phyloP scores from a whole-genome alignment of 805 yeast species.

The Wickerhamiella musiphila region DNA sequence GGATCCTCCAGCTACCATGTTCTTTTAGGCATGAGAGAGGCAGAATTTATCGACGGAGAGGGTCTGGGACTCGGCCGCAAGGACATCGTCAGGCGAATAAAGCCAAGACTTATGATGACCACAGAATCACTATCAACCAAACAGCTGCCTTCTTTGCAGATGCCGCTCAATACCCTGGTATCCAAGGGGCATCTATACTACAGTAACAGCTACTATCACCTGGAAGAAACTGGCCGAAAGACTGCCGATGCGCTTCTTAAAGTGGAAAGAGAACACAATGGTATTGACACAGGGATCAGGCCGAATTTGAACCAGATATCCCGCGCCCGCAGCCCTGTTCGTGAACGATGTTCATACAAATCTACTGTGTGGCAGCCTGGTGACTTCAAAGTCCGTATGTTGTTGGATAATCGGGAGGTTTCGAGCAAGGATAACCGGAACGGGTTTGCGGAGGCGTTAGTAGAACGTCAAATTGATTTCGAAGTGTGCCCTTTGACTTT shows the following conservation, averaged over 20 bases:
- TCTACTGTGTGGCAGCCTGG: constrained; percentile 38
- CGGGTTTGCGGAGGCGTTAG: constrained; percentile 43
- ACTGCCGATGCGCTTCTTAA: constrained; percentile 40
- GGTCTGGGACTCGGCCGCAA: constrained; percentile 46
- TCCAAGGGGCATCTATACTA: constrained; percentile 42
- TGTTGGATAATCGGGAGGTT: constrained; percentile 73
- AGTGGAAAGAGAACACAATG: constrained; percentile 36
- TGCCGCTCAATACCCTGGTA: constrained; percentile 37
- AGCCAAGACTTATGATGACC: constrained; percentile 12
- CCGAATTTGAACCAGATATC: neutral
- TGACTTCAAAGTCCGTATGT: constrained; percentile 38
- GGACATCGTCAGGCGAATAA: constrained; percentile 28
- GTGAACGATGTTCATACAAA: constrained; percentile 2
- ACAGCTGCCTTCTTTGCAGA: constrained; percentile 9
- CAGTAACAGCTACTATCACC: constrained; percentile 25
- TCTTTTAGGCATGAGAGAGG: constrained; percentile 10
- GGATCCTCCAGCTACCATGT: constrained; percentile 13
- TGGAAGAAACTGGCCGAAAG: constrained; percentile 53
- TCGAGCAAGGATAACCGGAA: constrained; percentile 50
- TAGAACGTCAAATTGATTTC: constrained; percentile 30
- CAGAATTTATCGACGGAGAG: constrained; percentile 10
- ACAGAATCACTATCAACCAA: constrained; percentile 4
- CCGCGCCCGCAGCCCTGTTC: neutral
- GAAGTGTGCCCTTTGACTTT: constrained; percentile 46
- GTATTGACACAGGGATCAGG: neutral